Conservation (phyloP, 106 monocot species). For the Posidonia australis region DNA sequence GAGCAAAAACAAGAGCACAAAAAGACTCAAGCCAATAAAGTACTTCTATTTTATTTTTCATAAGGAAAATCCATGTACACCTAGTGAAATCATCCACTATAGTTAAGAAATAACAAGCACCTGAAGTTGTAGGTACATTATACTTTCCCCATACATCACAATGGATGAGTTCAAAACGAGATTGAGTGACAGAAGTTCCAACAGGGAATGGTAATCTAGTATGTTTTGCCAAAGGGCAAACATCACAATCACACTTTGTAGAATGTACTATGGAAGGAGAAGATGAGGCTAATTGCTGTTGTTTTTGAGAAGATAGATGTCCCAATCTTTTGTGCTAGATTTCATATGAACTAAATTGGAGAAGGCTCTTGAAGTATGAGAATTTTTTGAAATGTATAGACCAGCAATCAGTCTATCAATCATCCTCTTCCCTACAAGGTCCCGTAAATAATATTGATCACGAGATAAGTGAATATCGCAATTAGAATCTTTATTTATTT, state of each 20-base stretch:
- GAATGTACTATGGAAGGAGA: no score
- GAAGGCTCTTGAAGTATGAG: no score
- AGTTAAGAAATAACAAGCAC: background rate
- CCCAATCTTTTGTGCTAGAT: background rate
- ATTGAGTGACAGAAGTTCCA: background rate
- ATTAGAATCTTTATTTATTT: background rate
- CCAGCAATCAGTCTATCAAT: background rate
- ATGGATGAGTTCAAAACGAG: background rate
- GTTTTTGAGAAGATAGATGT: background rate
- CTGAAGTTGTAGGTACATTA: background rate
- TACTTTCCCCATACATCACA: background rate
- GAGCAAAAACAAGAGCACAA: background rate
- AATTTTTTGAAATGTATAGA: background rate
- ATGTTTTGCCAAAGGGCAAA: background rate
- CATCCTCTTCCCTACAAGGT: background rate
- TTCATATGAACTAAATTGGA: no score
- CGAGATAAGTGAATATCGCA: background rate
- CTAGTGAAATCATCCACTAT: background rate
- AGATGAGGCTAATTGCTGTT: background rate
- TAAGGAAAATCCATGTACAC: background rate
- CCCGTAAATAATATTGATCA: background rate
- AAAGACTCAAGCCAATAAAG: background rate
- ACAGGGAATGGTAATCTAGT: background rate
- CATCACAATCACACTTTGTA: no score
- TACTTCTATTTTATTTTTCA: background rate